phyloP scores from a whole-genome alignment of 805 yeast genomes.

The Lipomyces oligophaga region DNA sequence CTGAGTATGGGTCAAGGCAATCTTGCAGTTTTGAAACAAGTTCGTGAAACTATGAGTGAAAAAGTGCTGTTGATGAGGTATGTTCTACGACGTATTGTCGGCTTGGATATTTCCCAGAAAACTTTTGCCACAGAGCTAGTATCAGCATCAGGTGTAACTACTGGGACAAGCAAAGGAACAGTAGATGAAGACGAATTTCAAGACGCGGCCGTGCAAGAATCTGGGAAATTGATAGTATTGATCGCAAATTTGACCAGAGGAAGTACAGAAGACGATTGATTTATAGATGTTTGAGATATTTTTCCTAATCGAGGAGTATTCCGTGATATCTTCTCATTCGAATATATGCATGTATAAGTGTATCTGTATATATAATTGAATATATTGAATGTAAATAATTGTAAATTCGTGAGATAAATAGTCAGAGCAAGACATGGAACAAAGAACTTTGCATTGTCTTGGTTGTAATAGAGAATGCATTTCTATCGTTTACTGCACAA shows the following conservation, averaged over 20 bases:
- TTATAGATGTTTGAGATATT: no score
- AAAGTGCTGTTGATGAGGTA: conserved; percentile 19
- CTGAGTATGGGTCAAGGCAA: conserved; percentile 31
- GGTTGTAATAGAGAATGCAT: no score
- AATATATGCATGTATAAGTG: no score
- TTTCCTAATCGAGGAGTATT: no score
- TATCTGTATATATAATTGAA: no score
- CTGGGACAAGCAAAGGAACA: background rate
- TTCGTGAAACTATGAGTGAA: conserved; percentile 13
- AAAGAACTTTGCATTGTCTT: no score
- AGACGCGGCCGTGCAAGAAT: conserved; percentile 11
- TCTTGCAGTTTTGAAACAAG: conserved; percentile 12
- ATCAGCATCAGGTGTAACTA: background rate
- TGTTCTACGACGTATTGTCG: conserved; percentile 20
- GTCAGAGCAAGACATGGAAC: no score
- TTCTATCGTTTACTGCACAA: no score
- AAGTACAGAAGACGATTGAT: conserved; percentile 5
- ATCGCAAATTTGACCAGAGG: conserved; percentile 15
- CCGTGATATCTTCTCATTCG: no score
- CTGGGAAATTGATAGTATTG: conserved; percentile 20
- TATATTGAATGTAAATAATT: background rate
- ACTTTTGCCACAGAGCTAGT: background rate
- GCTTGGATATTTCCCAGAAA: conserved; percentile 8
- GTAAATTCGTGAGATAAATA: no score
- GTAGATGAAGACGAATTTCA: background rate